Evolutionary conservation across 2,329 filamentous ascomycete genomes (phyloP), one percentile per base, ranked within the genome.

Genomic region (Fusarium cicatricum): DNA sequence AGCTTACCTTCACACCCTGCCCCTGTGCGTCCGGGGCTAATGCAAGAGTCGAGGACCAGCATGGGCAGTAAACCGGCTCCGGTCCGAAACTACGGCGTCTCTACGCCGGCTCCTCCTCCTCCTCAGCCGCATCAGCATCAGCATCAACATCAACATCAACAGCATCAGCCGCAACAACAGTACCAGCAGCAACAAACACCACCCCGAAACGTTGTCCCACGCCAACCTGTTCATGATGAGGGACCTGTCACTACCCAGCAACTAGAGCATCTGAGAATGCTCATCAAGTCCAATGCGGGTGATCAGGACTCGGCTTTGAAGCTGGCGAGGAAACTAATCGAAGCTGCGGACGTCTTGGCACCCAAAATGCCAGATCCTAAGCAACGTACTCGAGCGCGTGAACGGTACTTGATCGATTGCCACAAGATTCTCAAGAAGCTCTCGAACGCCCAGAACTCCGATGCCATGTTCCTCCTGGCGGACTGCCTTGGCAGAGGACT

Each of bases 371-470:
- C 84, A 0, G 90, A 92, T 64, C 88, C 92, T 32, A 88, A 88
- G 66, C 85, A 87, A 9, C 86, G 89, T 19, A 83, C 85, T 9
- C 91, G 95, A 67, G 82, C 88, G 2, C 88, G 92, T 26, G 94
- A 98, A 67, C 88, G 88, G 52, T 98, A 94, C 72, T 80, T 94
- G 14, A 78, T 88, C 63, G 95, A 98, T 70, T 92, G 92, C 1
- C 87, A 95, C 72, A 98, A 97, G 75, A 87, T 93, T 19, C 79
- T 98, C 37, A 97, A 97, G 79, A 97, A 96, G 73, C 82, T 98
- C 10, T 86, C 88, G 8, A 84, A 83, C 44, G 81, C 80, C 11
- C 88, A 90, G 57, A 91, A 94, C 67, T 77, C 86, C 0, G 92
- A 96, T 9, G 93, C 94, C 26, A 96, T 97, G 87, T 99, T 99